Percentiles rank a stretch among this genome's conserved stretches.
phyloP scores from a whole-genome alignment of 305 asterid genomes.

The Solanum hybrid region DNA sequence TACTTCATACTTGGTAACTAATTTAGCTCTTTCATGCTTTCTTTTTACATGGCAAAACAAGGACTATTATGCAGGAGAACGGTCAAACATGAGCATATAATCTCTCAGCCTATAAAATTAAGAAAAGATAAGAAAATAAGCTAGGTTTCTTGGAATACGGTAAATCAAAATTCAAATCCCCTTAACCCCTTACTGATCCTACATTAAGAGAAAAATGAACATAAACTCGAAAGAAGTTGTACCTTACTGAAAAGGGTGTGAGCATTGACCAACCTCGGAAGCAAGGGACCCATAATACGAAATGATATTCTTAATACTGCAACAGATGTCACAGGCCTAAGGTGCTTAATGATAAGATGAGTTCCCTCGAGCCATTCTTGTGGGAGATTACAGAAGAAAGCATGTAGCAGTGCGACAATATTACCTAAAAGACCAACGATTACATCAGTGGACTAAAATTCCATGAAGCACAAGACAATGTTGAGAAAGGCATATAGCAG shows the following conservation, averaged over 20 bases:
- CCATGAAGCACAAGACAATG: not conserved
- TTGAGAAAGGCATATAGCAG: not conserved
- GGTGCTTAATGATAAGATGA: slow-evolving; percentile 74
- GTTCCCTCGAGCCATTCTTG: slow-evolving; percentile 96
- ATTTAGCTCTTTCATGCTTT: not conserved
- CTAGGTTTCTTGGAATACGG: not conserved
- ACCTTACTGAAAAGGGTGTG: slow-evolving; percentile 89
- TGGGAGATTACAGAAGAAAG: slow-evolving; percentile 92
- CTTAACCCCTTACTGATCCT: not conserved
- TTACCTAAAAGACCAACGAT: slow-evolving; percentile 43
- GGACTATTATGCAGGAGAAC: not conserved
- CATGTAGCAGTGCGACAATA: slow-evolving; percentile 82
- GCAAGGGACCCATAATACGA: slow-evolving; percentile 95
- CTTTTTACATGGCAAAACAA: not conserved
- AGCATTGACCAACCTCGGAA: slow-evolving; percentile 86
- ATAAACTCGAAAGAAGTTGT: not conserved
- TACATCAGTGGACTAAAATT: not conserved
- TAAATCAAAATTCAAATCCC: not conserved
- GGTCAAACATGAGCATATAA: not conserved
- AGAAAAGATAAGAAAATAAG: not conserved
- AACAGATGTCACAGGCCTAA: slow-evolving; percentile 84
- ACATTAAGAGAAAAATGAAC: not conserved
- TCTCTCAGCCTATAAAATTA: not conserved
- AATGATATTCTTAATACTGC: slow-evolving; percentile 90
- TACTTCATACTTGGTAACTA: not conserved